Evolutionary conservation across 257 asterid genomes (phyloP).

Genomic region (Knoxia roxburghii): DNA sequence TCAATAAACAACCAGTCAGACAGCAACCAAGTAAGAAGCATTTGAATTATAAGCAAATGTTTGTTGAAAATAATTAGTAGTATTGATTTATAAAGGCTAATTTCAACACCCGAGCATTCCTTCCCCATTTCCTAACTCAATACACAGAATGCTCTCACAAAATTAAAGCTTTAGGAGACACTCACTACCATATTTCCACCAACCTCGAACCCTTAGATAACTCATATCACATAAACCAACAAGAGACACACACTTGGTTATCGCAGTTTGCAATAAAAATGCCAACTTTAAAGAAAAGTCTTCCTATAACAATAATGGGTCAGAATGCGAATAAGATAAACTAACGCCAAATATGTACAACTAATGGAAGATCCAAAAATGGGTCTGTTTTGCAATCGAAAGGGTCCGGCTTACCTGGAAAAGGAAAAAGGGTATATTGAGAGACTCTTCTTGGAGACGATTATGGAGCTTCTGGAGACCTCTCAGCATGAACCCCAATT

Average conservation of each 20-base stretch:
- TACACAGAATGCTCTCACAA: not conserved
- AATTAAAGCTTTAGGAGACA: not conserved
- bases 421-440: slow-evolving; percentile 62
- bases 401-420: slow-evolving; percentile 44
- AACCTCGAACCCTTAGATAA: too few species aligned
- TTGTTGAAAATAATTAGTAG: not conserved
- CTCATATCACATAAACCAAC: not conserved
- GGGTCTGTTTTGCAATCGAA: not conserved
- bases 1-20: not conserved
- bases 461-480: slow-evolving; percentile 59
- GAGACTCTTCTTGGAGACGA: slow-evolving; percentile 33
- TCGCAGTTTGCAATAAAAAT: not conserved
- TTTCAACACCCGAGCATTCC: not conserved
- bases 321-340: not conserved
- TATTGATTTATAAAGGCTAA: not conserved
- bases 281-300: not conserved
- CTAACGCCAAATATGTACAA: not conserved
- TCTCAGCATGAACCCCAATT: slow-evolving; percentile 87
- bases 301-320: too few species aligned
- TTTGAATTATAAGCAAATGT: not conserved
- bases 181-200: not conserved
- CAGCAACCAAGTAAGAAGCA: not conserved
- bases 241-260: not conserved
- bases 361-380: not conserved
- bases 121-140: not conserved